These are phyloP conservation scores for Lentinula guzmanii DNA, from an alignment of 768 basidiomycete genomes.

Conservation along the genomic window DNA sequence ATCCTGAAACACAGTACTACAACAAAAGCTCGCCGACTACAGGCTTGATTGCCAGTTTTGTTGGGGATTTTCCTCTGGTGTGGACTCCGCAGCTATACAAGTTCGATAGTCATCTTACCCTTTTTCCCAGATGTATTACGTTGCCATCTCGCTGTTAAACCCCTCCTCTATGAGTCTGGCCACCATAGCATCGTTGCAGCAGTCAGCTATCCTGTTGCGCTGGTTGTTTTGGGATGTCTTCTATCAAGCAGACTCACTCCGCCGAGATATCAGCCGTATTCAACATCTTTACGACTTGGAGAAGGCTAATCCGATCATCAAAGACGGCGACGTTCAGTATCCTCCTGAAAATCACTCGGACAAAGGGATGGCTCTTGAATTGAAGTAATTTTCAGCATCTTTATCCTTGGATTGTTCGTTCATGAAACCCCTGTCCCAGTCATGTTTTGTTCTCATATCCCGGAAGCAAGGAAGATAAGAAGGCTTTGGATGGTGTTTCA, in stretches of 20 bases:
- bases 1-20: background rate
- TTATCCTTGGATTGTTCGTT: background rate
- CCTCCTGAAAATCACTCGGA: background rate
- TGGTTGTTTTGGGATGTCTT: conserved; percentile 5
- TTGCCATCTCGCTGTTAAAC: background rate
- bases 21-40: background rate
- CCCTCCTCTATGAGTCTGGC: background rate
- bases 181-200: conserved; percentile 3
- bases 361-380: conserved; percentile 3
- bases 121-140: background rate
- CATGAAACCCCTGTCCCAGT: conserved; percentile 21
- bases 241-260: background rate
- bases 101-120: background rate
- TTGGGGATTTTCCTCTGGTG: conserved; percentile 5
- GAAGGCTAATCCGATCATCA: background rate
- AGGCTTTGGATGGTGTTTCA: conserved; percentile 33
- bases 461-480: conserved; percentile 25
- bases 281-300: conserved; percentile 5
- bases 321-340: conserved; percentile 1
- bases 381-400: background rate
- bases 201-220: background rate
- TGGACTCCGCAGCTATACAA: background rate
- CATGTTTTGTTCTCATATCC: conserved; percentile 51
- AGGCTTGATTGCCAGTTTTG: background rate
- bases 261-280: background rate